phyloP scores from a whole-genome alignment of 78 protist species.

The Dictyostelium brefeldianum region DNA sequence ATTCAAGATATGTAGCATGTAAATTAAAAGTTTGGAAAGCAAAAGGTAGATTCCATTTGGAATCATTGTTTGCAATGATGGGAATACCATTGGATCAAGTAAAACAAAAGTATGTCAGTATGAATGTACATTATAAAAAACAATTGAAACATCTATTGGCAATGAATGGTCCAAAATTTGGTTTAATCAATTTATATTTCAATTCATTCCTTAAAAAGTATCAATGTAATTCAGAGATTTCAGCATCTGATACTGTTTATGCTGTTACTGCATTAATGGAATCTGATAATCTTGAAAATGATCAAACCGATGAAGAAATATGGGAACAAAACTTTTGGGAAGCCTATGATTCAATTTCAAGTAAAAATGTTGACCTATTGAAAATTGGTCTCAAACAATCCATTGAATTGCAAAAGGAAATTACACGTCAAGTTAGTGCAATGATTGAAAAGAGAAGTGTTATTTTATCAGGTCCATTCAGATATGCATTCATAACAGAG shows the following conservation, averaged over 20 bases:
- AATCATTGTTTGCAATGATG: constrained; percentile 76
- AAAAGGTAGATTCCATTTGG: constrained; percentile 50
- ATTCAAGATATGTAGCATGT: constrained; percentile 63
- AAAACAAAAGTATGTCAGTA: constrained; percentile 41
- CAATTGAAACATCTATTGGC: constrained; percentile 16
- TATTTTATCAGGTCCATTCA: constrained; percentile 55
- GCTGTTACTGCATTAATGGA: constrained; percentile 81
- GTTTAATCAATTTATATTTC: constrained; percentile 60
- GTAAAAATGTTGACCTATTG: constrained; percentile 35
- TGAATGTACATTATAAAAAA: constrained; percentile 18
- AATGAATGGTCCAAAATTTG: constrained; percentile 30
- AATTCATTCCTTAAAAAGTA: constrained; percentile 41
- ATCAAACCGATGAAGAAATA: constrained; percentile 37
- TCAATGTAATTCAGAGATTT: constrained; percentile 20
- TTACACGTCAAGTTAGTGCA: constrained; percentile 49
- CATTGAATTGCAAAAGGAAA: constrained; percentile 58
- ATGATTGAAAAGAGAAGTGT: constrained; percentile 76
- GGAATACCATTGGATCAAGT: constrained; percentile 77
- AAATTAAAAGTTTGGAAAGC: constrained; percentile 70
- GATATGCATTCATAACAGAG: constrained; percentile 75
- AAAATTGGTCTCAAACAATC: constrained; percentile 67
- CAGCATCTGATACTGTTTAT: constrained; percentile 77
- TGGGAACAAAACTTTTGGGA: constrained; percentile 84
- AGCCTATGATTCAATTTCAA: constrained; percentile 82
- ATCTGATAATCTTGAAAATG: constrained; percentile 47